Evolutionary conservation across 1,139 yeast species (phyloP), one percentile per base, ranked within the genome.

Genomic region (Debaryomycetaceae sp.): DNA sequence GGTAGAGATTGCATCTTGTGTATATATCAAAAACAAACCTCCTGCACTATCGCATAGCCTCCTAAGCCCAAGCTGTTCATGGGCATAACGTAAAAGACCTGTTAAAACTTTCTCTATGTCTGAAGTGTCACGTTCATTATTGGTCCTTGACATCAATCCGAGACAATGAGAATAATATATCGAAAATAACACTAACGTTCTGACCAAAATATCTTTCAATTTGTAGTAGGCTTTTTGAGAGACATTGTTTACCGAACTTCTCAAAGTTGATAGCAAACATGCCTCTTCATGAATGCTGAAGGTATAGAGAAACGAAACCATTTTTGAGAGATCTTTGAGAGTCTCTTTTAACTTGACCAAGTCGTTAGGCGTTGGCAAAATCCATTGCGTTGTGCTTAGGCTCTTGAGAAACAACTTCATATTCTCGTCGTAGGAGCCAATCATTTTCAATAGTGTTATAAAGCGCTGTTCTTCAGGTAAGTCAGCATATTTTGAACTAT

Each of bases 41-140:
- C 75, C 62, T 0, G 84, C 76, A 6, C 80, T 65, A 44, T 81
- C 84, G 66, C 99, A 93, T 46, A 85, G 77, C 6, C 79, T 76
- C 38, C 89, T 68, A 2, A 68, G 59, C 0, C 97, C 97, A 6
- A 90, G 63, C 42, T 88, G 85, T 9, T 80, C 82, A 59, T 93
- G 99, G 2, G 89, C 62, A 8, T 76, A 61, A 39, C 81, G 73
- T 23, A 86, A 60, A 24, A 84, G 62, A 37, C 80, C 79, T 44
- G 74, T 63, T 38, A 74, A 53, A 17, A 39, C 22, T 8, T 47
- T 42, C 11, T 49, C 53, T 4, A 38, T 33, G 3, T 45, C 36
- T 6, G 7, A 13, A 23, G 4, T 17, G 8, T 54, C 39, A 47
- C 34, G 14, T 47, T 42, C 14, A 41, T 31, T 39, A 7, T 27